Evolutionary conservation across 768 basidiomycete genomes (phyloP), one percentile per base, ranked within the genome.

Genomic region (Candolleomyces aberdarensis): DNA sequence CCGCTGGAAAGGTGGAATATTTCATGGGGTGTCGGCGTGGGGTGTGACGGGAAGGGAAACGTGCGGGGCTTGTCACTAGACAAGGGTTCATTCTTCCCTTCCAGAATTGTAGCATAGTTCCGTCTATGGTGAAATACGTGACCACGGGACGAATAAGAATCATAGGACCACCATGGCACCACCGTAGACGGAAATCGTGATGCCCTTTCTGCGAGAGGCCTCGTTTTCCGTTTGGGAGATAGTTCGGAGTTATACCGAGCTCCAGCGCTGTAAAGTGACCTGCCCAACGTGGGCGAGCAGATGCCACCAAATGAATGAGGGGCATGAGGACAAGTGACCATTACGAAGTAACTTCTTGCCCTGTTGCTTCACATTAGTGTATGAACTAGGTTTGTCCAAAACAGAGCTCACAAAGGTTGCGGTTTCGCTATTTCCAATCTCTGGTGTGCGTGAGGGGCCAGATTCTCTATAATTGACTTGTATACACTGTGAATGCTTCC

Each of bases 1-100:
- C 76, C 74, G 0, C 64, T 67, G 2, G 82, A 74, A 3, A 91
- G 78, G 67, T 89, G 89, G 68, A 91, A 91, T 58, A 91, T 89
- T 71, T 91, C 84, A 70, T 87, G 76, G 0, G 89, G 86, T 0
- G 85, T 83, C 11, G 89, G 88, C 52, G 77, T 77, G 0, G 78
- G 62, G 59, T 83, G 71, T 5, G 64, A 66, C 0, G 89, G 89
- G 57, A 83, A 91, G 0, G 85, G 83, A 52, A 63, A 74, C 1
- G 62, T 65, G 19, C 64, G 11, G 5, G 36, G 36, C 5, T 36
- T 36, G 36, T 36, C 62, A 47, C 66, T 65, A 17, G 51, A n/a
- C 14, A 29, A 43, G n/a, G 50, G 36, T 15, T 5, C 6, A 2
- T 10, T 19, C 17, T 55, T n/a, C 11, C 53, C 59, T 5, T 55